Evolutionary conservation across 2,329 filamentous ascomycete genomes (phyloP).

Genomic region (Dactylonectria macrodidyma): DNA sequence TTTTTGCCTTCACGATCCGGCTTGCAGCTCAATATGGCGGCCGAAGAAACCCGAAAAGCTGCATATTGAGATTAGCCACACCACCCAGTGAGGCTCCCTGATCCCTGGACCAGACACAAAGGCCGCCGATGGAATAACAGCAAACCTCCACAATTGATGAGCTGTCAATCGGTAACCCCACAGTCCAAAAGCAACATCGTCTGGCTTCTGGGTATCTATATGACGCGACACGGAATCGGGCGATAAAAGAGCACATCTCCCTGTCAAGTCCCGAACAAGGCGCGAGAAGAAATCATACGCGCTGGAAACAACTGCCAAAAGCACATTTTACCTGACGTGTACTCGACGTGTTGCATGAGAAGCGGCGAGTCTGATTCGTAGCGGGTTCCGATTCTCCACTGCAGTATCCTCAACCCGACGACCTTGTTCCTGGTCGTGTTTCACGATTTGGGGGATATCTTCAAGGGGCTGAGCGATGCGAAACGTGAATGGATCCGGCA

Average conservation of each 20-base stretch:
- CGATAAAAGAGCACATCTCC: not conserved
- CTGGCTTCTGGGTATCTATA: not conserved
- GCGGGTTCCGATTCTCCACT: constrained; percentile 26
- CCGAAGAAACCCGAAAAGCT: constrained; percentile 18
- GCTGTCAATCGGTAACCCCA: constrained; percentile 22
- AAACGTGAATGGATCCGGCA: not conserved
- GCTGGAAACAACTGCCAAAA: not conserved
- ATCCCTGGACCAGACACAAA: constrained; percentile 21
- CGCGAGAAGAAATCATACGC: not conserved
- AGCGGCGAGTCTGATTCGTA: constrained; percentile 14
- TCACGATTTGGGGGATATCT: not conserved
- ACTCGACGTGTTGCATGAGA: constrained; percentile 3
- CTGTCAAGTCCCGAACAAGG: too few relatives aligned
- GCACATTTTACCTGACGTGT: constrained; percentile 7
- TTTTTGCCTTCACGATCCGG: constrained; percentile 2
- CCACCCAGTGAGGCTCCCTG: constrained; percentile 2
- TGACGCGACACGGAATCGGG: too few relatives aligned
- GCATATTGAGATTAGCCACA: constrained; percentile 8
- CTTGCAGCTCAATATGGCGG: not conserved
- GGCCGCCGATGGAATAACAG: not conserved
- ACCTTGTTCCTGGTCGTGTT: not conserved
- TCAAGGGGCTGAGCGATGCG: not conserved
- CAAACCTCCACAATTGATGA: constrained; percentile 17
- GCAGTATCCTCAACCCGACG: constrained; percentile 5
- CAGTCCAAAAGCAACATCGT: constrained; percentile 14